Conservation (phyloP, 371 early-diverging fungal genomes). For the Zopfochytrium polystomum region DNA sequence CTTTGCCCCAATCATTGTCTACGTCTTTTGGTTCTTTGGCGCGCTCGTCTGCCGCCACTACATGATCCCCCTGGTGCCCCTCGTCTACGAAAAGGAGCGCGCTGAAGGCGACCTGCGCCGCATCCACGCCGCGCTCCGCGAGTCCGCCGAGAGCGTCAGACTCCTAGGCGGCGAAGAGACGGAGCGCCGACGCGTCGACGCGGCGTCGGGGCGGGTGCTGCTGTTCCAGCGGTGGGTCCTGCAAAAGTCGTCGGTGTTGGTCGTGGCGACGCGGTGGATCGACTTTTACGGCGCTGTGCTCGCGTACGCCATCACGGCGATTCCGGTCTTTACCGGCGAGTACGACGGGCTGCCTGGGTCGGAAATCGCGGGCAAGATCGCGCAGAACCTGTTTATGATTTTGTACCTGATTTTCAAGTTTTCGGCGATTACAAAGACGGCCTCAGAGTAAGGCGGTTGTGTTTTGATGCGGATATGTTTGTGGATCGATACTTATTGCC, state of each 20-base stretch:
- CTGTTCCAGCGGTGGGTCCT: constrained; percentile 59
- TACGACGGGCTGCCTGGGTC: constrained; percentile 63
- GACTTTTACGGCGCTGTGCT: constrained; percentile 79
- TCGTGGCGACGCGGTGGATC: constrained; percentile 63
- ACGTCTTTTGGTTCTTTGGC: constrained; percentile 68
- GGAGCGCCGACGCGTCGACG: constrained; percentile 57
- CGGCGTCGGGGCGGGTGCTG: constrained; percentile 53
- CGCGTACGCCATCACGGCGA: constrained; percentile 78
- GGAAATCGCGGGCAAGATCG: constrained; percentile 70
- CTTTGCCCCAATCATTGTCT: constrained; percentile 66
- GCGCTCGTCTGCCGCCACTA: constrained; percentile 56
- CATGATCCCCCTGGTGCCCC: constrained; percentile 71
- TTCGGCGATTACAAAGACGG: constrained; percentile 23
- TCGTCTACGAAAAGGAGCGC: constrained; percentile 70
- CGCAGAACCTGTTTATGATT: constrained; percentile 33
- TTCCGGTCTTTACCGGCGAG: constrained; percentile 75
- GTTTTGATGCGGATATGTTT: background rate
- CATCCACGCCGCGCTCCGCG: constrained; percentile 69
- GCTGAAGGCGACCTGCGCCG: constrained; percentile 77
- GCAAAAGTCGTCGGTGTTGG: constrained; percentile 60
- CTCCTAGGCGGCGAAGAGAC: constrained; percentile 69
- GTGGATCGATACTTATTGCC: background rate
- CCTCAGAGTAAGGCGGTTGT: constrained; percentile 18
- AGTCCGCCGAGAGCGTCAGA: constrained; percentile 76
- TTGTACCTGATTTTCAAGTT: constrained; percentile 40